These are phyloP conservation scores for Stephania japonica DNA, from an alignment of 164 flowering plant species.

Conservation along the genomic window DNA sequence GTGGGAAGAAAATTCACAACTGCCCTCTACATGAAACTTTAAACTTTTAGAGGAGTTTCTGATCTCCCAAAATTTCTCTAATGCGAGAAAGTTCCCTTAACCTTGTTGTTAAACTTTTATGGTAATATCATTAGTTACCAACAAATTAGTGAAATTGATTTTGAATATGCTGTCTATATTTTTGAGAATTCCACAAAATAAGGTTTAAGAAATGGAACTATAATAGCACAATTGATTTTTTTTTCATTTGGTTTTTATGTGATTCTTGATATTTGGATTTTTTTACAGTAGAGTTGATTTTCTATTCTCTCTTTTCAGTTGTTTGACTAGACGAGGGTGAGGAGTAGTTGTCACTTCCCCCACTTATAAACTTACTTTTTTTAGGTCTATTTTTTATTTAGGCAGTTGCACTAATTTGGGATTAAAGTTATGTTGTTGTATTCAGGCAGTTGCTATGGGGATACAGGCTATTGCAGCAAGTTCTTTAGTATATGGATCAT, in stretches of 20 bases:
- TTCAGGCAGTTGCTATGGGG: constrained; percentile 70
- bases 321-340: background rate
- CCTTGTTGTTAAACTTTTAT: too few relatives aligned
- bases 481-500: constrained; percentile 24
- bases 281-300: too few relatives aligned
- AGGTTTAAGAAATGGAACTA: background rate
- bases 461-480: constrained; percentile 77
- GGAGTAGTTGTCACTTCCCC: background rate
- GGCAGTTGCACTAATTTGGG: too few relatives aligned
- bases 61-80: too few relatives aligned
- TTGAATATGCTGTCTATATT: background rate
- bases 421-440: too few relatives aligned
- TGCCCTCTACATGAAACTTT: too few relatives aligned
- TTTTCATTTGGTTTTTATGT: too few relatives aligned
- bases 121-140: background rate
- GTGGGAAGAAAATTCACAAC: too few relatives aligned
- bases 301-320: background rate
- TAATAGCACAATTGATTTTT: background rate
- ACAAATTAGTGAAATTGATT: background rate
- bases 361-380: background rate
- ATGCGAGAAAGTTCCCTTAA: too few relatives aligned
- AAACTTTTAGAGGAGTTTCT: too few relatives aligned
- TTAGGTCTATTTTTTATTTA: background rate
- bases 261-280: too few relatives aligned
- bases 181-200: background rate